These are phyloP conservation scores for Leccinum imitatum DNA, from an alignment of 768 basidiomycete genomes.

Conservation along the genomic window DNA sequence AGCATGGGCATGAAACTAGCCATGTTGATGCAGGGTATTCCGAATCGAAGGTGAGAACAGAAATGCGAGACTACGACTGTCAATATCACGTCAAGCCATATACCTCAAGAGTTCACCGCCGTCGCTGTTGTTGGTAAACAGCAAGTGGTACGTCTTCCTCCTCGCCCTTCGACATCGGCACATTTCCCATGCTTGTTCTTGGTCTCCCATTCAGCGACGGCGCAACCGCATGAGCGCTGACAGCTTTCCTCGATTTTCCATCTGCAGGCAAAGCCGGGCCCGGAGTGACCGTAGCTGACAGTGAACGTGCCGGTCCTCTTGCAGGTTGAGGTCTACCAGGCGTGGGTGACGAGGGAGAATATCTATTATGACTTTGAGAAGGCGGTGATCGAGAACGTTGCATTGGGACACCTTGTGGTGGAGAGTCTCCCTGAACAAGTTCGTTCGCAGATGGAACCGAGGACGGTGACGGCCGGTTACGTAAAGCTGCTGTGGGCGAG, in stretches of 20 bases:
- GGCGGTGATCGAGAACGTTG: constrained; percentile 60
- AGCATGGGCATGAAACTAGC: constrained; percentile 8
- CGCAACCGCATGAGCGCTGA: constrained; percentile 61
- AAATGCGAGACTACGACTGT: not conserved
- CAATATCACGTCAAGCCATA: not conserved
- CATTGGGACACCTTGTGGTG: constrained; percentile 30
- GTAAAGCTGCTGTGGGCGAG: constrained; percentile 24
- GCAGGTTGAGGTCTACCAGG: constrained; percentile 25
- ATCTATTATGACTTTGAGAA: constrained; percentile 37
- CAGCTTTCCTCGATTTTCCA: constrained; percentile 61
- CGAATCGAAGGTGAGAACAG: not conserved
- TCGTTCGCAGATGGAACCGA: constrained; percentile 35
- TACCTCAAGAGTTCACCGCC: constrained; percentile 37
- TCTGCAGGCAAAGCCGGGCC: constrained; percentile 38
- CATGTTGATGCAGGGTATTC: constrained; percentile 8
- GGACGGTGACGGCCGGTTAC: constrained; percentile 29
- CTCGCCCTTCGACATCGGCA: constrained; percentile 40
- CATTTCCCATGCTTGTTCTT: constrained; percentile 39
- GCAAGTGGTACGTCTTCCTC: constrained; percentile 84
- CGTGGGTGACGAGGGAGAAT: constrained; percentile 32
- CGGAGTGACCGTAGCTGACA: constrained; percentile 62
- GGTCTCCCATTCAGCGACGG: constrained; percentile 38
- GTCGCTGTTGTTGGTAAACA: constrained; percentile 73
- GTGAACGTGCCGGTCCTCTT: constrained; percentile 61
- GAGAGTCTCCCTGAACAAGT: constrained; percentile 17